Conservation (phyloP, 352 stramenopile species). For the Phytopythium montanum region DNA sequence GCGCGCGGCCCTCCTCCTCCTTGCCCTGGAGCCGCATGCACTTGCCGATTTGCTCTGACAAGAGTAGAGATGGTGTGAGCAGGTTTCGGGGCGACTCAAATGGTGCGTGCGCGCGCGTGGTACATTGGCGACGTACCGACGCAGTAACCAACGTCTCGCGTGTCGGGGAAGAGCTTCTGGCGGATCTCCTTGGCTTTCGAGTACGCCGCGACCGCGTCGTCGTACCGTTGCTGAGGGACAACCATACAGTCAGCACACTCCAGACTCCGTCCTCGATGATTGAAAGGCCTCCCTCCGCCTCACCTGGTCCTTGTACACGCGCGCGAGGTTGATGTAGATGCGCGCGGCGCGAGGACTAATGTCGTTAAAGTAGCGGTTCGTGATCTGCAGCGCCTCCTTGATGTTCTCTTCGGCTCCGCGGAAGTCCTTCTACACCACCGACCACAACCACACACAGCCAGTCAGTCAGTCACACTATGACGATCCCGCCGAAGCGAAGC, state of each 20-base stretch:
- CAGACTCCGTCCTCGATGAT: not conserved
- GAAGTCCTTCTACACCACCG: conserved; percentile 55
- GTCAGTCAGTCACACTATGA: not conserved
- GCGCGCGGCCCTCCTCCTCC: conserved; percentile 49
- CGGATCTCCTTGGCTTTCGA: conserved; percentile 70
- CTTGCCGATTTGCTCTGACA: conserved; percentile 78
- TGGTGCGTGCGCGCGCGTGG: not conserved
- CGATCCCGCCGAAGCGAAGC: not conserved
- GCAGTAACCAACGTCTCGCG: conserved; percentile 73
- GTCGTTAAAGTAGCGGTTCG: conserved; percentile 71
- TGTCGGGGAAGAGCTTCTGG: conserved; percentile 67
- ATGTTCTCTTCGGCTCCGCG: conserved; percentile 63
- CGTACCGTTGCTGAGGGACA: conserved; percentile 45
- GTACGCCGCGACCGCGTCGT: conserved; percentile 65
- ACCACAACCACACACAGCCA: not conserved
- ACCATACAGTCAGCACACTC: not conserved
- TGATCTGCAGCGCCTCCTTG: conserved; percentile 76
- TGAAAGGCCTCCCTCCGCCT: too few species aligned
- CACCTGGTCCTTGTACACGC: conserved; percentile 77
- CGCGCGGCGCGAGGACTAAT: conserved; percentile 63
- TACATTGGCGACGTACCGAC: conserved; percentile 34
- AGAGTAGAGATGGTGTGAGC: not conserved
- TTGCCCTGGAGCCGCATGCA: conserved; percentile 55
- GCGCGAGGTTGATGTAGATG: conserved; percentile 76
- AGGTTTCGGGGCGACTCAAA: not conserved